Base-by-base conservation (phyloP, 371 early-diverging fungal genomes). In the Mortierella sp. region DNA sequence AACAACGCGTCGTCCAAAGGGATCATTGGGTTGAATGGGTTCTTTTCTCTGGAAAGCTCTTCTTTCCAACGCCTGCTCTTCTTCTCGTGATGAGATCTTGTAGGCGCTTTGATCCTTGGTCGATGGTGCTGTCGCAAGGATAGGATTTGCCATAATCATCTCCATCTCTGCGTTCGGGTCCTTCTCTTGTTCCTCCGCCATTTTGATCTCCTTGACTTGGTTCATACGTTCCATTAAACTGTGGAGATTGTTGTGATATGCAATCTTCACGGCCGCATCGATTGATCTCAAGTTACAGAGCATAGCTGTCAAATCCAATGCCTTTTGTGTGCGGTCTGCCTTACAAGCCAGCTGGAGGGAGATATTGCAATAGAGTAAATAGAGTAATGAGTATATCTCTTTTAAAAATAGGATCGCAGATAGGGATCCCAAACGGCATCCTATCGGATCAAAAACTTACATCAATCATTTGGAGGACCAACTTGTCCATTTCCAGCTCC, bases 261-360 rank as follows among this genome's bases (percentile, higher is more conserved):
- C 96, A 59, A 96, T 84, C 70, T 92, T 89, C 57, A 94, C 81
- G 0, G 95, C 96, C 0, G 87, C 91, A 42, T 94, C 94, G 41
- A 96, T 65, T 0, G 95, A 90, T 39, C 73, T 72, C 3, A 84
- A 54, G 18, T 80, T 65, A 39, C 82, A 82, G 24, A 96, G 79
- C 67, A 85, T 81, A 16, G 78, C 65, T 9, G 90, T 82, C 53
- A 96, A 68, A 61, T 96, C 96, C 27, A 94, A 60, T 0, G 94
- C 95, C 13, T 93, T 85, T 60, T 92, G 88, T 0, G 82, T 58
- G 42, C 87, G 86, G 31, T 93, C 93, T 0, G 80, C 72, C 68
- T 88, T 89, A 73, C 94, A 93, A 6, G 96, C 92, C 38, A 79
- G 50, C 88, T 89, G 46, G 24, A 23, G 28, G 18, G 3, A 13